Evolutionary conservation across 306 rosid species (phyloP).

Genomic region (Vigna radiata): DNA sequence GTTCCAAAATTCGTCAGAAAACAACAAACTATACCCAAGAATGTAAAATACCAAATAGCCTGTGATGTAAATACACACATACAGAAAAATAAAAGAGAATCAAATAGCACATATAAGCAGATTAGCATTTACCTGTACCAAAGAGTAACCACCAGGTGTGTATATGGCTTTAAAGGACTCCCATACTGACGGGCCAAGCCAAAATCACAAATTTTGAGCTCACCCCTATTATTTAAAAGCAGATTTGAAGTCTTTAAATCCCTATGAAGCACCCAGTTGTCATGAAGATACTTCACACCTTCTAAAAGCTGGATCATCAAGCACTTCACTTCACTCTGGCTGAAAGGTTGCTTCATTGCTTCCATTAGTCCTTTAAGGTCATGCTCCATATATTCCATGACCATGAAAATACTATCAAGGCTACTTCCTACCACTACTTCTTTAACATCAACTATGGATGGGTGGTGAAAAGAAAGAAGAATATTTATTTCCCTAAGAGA

Average conservation of each 20-base stretch:
- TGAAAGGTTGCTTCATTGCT: slow-evolving; percentile 94
- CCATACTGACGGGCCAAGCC: slow-evolving; percentile 99
- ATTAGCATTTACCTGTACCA: slow-evolving; percentile 89
- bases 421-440: slow-evolving; percentile 99
- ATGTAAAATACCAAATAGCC: slow-evolving; percentile 15
- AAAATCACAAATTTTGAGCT: slow-evolving; percentile 97
- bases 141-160: slow-evolving; percentile 98
- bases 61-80: neutral
- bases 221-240: slow-evolving; percentile 94
- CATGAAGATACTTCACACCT: slow-evolving; percentile 97
- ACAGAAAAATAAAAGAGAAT: neutral
- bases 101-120: slow-evolving; percentile 24
- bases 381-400: slow-evolving; percentile 99
- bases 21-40: neutral
- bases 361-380: slow-evolving; percentile 98
- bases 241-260: slow-evolving; percentile 94
- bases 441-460: slow-evolving; percentile 93
- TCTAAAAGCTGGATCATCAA: slow-evolving; percentile 94
- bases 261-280: slow-evolving; percentile 99
- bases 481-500: slow-evolving; percentile 98
- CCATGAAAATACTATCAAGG: slow-evolving; percentile 99
- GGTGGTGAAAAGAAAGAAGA: slow-evolving; percentile 98
- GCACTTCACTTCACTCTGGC: slow-evolving; percentile 99
- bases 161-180: slow-evolving; percentile 96
- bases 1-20: slow-evolving; percentile 13